A percentile compares a stretch with the other conserved stretches of the same genome.
Conservation (phyloP, 768 basidiomycete genomes). For the Pilatotrama ljubarskyi region DNA sequence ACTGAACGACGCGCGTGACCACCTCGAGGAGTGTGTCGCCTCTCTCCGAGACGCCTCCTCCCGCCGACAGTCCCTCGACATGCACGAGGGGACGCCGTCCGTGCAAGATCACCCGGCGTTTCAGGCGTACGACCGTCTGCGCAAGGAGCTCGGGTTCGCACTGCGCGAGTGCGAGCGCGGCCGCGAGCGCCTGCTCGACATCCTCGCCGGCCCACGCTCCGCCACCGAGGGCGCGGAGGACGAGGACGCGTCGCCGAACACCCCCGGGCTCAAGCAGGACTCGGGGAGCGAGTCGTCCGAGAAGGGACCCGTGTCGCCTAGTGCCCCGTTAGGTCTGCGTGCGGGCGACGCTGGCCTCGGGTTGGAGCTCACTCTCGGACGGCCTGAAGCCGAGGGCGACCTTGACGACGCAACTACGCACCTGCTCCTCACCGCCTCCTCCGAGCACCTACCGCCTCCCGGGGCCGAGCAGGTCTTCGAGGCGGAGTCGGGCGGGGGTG, state of each 20-base stretch:
- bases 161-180: conserved; percentile 84
- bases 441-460: conserved; percentile 57
- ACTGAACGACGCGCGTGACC: conserved; percentile 67
- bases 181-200: conserved; percentile 57
- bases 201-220: conserved; percentile 45
- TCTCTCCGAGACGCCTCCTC: conserved; percentile 44
- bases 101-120: conserved; percentile 46
- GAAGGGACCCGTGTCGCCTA: conserved; percentile 42
- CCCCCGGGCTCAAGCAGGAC: conserved; percentile 50
- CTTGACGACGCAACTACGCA: conserved; percentile 63
- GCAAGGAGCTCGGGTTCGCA: conserved; percentile 75
- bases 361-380: conserved; percentile 25
- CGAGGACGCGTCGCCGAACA: conserved; percentile 47
- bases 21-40: conserved; percentile 63
- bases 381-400: conserved; percentile 36
- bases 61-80: conserved; percentile 8
- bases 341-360: conserved; percentile 12
- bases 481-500: conserved; percentile 48
- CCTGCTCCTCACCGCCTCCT: conserved; percentile 50
- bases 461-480: conserved; percentile 87
- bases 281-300: conserved; percentile 58
- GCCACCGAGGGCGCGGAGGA: conserved; percentile 40
- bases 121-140: conserved; percentile 71
- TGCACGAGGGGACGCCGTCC: conserved; percentile 4
- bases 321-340: conserved; percentile 5